These are phyloP conservation scores for Halophytophthora polymorphica DNA, from an alignment of 352 stramenopile species.

Conservation along the genomic window DNA sequence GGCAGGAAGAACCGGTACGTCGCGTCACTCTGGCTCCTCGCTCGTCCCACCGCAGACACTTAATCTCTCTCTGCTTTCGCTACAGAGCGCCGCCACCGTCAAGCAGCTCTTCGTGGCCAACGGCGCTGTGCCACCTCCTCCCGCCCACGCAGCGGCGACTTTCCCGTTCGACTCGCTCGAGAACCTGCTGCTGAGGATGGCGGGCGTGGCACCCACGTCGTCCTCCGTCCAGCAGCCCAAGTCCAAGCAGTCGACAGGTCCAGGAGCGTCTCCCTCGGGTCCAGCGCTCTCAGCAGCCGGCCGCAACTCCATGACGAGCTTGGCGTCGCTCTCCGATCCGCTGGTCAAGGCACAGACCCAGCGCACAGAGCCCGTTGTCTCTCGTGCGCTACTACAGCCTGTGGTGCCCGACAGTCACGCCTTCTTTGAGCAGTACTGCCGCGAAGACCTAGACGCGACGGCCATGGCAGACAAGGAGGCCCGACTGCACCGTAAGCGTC, in stretches of 20 bases:
- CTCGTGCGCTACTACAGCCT: conserved; percentile 13
- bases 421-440: conserved; percentile 25
- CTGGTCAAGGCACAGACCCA: too few species aligned
- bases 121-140: background rate
- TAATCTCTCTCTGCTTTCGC: background rate
- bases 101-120: conserved; percentile 12
- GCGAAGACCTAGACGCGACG: conserved; percentile 14
- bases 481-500: conserved; percentile 35
- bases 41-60: background rate
- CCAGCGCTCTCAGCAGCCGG: conserved; percentile 3
- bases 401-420: conserved; percentile 4
- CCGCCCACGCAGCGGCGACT: background rate
- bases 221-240: background rate
- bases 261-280: background rate
- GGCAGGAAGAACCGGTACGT: conserved; percentile 18
- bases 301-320: conserved; percentile 5
- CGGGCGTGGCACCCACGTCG: conserved; percentile 6
- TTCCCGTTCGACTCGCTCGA: conserved; percentile 10
- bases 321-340: background rate
- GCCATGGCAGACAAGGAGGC: conserved; percentile 26
- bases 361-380: background rate
- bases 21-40: background rate
- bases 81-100: conserved; percentile 9
- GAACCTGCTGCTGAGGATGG: conserved; percentile 16
- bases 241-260: conserved; percentile 1